phyloP scores from a whole-genome alignment of 306 rosid species.

The Geum urbanum region DNA sequence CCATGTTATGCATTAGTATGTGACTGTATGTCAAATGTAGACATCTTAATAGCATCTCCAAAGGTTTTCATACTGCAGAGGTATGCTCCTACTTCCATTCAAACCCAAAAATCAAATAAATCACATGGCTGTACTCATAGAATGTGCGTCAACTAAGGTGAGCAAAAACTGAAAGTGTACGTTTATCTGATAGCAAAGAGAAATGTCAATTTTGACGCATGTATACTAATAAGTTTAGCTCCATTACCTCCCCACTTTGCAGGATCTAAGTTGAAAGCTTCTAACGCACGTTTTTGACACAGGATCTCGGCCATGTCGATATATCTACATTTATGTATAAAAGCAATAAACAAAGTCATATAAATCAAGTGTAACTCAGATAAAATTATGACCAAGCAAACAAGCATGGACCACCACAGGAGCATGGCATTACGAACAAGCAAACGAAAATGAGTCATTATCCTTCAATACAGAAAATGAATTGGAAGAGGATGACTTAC shows the following conservation, averaged over 20 bases:
- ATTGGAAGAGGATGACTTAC: slow-evolving; percentile 40
- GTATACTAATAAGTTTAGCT: not conserved
- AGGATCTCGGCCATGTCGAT: slow-evolving; percentile 88
- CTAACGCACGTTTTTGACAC: slow-evolving; percentile 85
- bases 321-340: slow-evolving; percentile 41
- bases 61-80: not conserved
- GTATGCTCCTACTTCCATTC: not conserved
- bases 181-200: not conserved
- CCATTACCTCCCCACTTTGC: slow-evolving; percentile 89
- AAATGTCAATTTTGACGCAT: not conserved
- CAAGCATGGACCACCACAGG: not conserved
- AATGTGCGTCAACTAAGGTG: not conserved
- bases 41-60: not conserved
- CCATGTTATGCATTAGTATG: not conserved
- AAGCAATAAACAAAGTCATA: not conserved
- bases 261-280: slow-evolving; percentile 79
- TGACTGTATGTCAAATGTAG: too few species aligned
- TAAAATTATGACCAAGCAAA: not conserved
- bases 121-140: not conserved
- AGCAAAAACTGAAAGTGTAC: not conserved
- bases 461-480: not conserved
- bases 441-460: too few species aligned
- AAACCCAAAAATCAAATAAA: not conserved
- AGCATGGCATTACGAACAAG: not conserved
- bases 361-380: slow-evolving; percentile 5